These are phyloP conservation scores for Aspergillus panamensis DNA, from an alignment of 495 filamentous ascomycete genomes.

Conservation along the genomic window DNA sequence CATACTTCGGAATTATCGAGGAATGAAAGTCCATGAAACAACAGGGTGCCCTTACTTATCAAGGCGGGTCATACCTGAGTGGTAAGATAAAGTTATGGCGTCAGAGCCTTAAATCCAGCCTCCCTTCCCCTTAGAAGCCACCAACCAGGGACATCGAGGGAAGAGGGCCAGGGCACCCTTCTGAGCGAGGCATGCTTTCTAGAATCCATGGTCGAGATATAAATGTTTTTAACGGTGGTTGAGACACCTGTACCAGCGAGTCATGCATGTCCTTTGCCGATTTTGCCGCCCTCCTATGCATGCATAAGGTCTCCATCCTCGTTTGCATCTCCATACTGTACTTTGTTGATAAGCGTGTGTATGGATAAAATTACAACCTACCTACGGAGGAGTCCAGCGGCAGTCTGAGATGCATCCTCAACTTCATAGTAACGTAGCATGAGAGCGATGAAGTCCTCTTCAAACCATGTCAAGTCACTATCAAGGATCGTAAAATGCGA, in stretches of 20 bases:
- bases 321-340: not conserved
- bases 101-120: not conserved
- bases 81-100: not conserved
- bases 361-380: too few relatives aligned
- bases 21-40: not conserved
- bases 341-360: too few relatives aligned
- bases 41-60: not conserved
- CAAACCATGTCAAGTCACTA: not conserved
- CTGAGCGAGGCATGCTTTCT: not conserved
- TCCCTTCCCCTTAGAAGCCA: not conserved
- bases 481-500: slow-evolving; percentile 2
- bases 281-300: not conserved
- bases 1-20: not conserved
- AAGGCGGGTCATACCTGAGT: not conserved
- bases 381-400: too few relatives aligned
- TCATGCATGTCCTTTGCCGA: not conserved
- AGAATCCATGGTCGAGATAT: not conserved
- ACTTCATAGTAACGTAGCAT: too few relatives aligned
- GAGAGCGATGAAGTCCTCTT: not conserved
- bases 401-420: too few relatives aligned
- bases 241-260: not conserved
- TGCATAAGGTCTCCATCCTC: not conserved
- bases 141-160: not conserved
- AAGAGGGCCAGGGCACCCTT: too few relatives aligned
- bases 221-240: not conserved